A percentile compares a stretch with the other conserved stretches of the same genome.
Conservation (phyloP, 2,329 filamentous ascomycete genomes). For the Ophioceras dolichostomum region DNA sequence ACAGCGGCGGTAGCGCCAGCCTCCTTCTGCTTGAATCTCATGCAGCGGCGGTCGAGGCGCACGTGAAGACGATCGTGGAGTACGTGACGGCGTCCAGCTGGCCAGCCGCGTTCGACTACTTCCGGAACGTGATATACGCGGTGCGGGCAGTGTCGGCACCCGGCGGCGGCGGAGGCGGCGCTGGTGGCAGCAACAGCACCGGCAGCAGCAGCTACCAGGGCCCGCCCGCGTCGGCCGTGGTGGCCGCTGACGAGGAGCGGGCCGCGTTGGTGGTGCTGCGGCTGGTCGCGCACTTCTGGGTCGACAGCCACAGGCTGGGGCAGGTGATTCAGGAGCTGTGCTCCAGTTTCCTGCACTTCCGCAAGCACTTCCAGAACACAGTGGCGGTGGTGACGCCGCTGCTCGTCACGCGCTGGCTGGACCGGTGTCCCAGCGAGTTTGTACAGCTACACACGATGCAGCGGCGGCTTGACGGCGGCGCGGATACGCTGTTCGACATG, state of each 20-base stretch:
- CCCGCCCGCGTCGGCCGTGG: slow-evolving; percentile 21
- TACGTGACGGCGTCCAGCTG: slow-evolving; percentile 55
- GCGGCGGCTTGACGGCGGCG: slow-evolving; percentile 50
- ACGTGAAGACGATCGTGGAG: slow-evolving; percentile 45
- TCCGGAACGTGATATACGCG: slow-evolving; percentile 38
- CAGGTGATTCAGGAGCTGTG: slow-evolving; percentile 53
- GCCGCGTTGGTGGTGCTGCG: slow-evolving; percentile 41
- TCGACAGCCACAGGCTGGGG: slow-evolving; percentile 49
- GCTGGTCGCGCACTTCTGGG: slow-evolving; percentile 51
- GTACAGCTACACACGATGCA: slow-evolving; percentile 48
- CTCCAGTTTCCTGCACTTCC: slow-evolving; percentile 54
- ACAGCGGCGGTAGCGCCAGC: slow-evolving; percentile 7
- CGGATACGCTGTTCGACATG: slow-evolving; percentile 60
- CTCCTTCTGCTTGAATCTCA: slow-evolving; percentile 20
- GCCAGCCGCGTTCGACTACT: slow-evolving; percentile 44
- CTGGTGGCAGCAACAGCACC: too few species aligned
- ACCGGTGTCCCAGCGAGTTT: slow-evolving; percentile 53
- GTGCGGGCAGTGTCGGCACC: slow-evolving; percentile 24
- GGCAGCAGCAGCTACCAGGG: slow-evolving; percentile 23
- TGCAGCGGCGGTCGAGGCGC: slow-evolving; percentile 35
- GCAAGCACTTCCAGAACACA: slow-evolving; percentile 50
- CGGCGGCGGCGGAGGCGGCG: too few species aligned
- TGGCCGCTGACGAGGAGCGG: slow-evolving; percentile 36
- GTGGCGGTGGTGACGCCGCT: slow-evolving; percentile 50
- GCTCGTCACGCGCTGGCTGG: slow-evolving; percentile 53